Percentiles rank a stretch among this genome's conserved stretches.
phyloP scores from a whole-genome alignment of 1,139 yeast genomes.

The Yamadazyma epiphylla region DNA sequence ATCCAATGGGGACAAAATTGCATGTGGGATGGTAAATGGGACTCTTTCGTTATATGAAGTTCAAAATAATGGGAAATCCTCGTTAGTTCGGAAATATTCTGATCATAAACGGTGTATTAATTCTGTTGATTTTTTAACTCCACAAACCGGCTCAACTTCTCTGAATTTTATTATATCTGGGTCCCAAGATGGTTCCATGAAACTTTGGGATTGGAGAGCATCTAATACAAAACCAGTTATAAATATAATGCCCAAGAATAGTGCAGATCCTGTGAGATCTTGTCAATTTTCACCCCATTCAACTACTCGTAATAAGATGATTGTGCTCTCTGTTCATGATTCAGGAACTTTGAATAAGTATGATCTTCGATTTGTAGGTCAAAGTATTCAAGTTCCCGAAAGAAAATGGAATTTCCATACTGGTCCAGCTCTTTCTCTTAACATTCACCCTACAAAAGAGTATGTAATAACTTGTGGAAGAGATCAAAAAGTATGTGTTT shows the following conservation, averaged over 20 bases:
- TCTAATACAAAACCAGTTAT: slow-evolving; percentile 41
- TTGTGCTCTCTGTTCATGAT: slow-evolving; percentile 69
- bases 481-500: slow-evolving; percentile 77
- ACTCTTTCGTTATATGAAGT: slow-evolving; percentile 30
- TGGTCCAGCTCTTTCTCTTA: slow-evolving; percentile 84
- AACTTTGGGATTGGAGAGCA: slow-evolving; percentile 81
- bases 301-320: slow-evolving; percentile 25
- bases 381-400: slow-evolving; percentile 39
- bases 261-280: slow-evolving; percentile 62
- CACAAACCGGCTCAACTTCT: slow-evolving; percentile 30
- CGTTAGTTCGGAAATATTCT: slow-evolving; percentile 42
- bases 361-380: slow-evolving; percentile 55
- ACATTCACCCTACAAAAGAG: slow-evolving; percentile 84
- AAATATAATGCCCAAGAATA: slow-evolving; percentile 42
- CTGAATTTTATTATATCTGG: slow-evolving; percentile 71
- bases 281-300: slow-evolving; percentile 58
- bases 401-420: slow-evolving; percentile 82
- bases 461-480: slow-evolving; percentile 90
- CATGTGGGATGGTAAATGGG: slow-evolving; percentile 44
- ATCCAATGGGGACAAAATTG: slow-evolving; percentile 31
- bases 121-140: slow-evolving; percentile 59
- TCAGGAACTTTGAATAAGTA: slow-evolving; percentile 83
- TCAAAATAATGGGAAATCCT: slow-evolving; percentile 32
- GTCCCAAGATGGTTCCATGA: slow-evolving; percentile 85
- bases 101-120: slow-evolving; percentile 84